Conservation (phyloP, 345 rosid genomes). For the Combretum micranthum region DNA sequence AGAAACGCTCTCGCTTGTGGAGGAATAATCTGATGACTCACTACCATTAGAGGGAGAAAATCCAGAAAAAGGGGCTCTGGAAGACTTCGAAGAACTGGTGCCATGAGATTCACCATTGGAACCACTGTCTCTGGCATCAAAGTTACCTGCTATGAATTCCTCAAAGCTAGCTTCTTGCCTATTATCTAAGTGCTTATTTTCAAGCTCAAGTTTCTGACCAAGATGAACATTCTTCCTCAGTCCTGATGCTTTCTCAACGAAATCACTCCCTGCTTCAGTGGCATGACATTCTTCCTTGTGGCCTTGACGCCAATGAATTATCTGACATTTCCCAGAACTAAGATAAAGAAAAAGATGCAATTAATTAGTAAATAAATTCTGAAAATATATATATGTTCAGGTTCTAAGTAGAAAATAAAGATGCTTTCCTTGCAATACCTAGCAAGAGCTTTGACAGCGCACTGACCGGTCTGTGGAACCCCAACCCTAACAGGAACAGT, state of each 20-base stretch:
- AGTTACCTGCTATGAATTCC: conserved; percentile 25
- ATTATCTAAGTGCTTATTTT: conserved; percentile 13
- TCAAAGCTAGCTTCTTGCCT: conserved; percentile 19
- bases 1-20: conserved; percentile 54
- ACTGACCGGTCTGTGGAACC: too few species aligned
- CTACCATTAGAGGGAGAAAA: conserved; percentile 48
- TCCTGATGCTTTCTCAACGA: conserved; percentile 10
- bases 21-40: conserved; percentile 71
- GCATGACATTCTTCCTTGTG: conserved; percentile 38
- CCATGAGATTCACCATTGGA: conserved; percentile 31
- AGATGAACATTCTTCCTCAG: conserved; percentile 3
- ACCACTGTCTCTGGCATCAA: conserved; percentile 26
- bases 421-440: neutral
- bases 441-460: neutral
- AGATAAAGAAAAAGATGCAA: conserved; percentile 2
- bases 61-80: conserved; percentile 65
- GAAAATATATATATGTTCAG: too few species aligned
- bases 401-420: neutral
- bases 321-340: conserved; percentile 51
- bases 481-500: too few species aligned
- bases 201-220: conserved; percentile 6
- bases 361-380: neutral
- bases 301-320: conserved; percentile 48
- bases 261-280: conserved; percentile 16
- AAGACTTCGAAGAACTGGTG: conserved; percentile 42